Evolutionary conservation across 2,329 filamentous ascomycete species (phyloP).

Genomic region (Pezicula carpinea): DNA sequence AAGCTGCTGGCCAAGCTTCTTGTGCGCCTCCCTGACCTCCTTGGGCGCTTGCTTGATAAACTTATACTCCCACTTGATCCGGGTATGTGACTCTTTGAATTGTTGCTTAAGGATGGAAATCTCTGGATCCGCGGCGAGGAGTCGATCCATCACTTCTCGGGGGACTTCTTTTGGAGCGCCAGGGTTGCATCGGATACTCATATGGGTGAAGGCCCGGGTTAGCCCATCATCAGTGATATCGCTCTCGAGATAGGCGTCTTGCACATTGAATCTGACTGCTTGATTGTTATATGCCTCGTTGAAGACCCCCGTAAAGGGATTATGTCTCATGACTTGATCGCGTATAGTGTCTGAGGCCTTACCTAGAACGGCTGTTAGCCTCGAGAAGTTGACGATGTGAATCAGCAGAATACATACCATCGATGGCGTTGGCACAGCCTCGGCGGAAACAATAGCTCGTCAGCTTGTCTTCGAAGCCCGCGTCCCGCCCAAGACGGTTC

Average conservation of each 20-base stretch:
- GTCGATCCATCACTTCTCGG: slow-evolving; percentile 6
- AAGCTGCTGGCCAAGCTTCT: slow-evolving; percentile 9
- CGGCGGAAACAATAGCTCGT: slow-evolving; percentile 20
- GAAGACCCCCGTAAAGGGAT: slow-evolving; percentile 14
- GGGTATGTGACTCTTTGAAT: slow-evolving; percentile 8
- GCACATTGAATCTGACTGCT: slow-evolving; percentile 16
- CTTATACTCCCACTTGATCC: slow-evolving; percentile 15
- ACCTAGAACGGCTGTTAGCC: slow-evolving; percentile 11
- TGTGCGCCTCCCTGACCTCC: slow-evolving; percentile 5
- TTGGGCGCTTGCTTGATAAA: slow-evolving; percentile 13
- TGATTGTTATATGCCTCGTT: slow-evolving; percentile 15
- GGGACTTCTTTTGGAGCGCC: slow-evolving; percentile 14
- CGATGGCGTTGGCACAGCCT: slow-evolving; percentile 15
- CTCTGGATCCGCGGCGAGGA: slow-evolving; percentile 10
- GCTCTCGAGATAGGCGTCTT: slow-evolving; percentile 17
- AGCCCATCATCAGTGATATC: slow-evolving; percentile 16
- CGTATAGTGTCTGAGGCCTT: slow-evolving; percentile 11
- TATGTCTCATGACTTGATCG: slow-evolving; percentile 18
- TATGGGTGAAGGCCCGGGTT: slow-evolving; percentile 18
- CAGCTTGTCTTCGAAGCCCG: slow-evolving; percentile 17
- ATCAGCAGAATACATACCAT: slow-evolving; percentile 14
- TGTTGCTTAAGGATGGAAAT: slow-evolving; percentile 13
- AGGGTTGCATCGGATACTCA: slow-evolving; percentile 18
- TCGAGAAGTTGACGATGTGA: slow-evolving; percentile 3
- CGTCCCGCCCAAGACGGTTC: slow-evolving; percentile 12